Base-by-base conservation (phyloP, 176 grass and related monocot species). In the Rhipidocladum racemiflorum region DNA sequence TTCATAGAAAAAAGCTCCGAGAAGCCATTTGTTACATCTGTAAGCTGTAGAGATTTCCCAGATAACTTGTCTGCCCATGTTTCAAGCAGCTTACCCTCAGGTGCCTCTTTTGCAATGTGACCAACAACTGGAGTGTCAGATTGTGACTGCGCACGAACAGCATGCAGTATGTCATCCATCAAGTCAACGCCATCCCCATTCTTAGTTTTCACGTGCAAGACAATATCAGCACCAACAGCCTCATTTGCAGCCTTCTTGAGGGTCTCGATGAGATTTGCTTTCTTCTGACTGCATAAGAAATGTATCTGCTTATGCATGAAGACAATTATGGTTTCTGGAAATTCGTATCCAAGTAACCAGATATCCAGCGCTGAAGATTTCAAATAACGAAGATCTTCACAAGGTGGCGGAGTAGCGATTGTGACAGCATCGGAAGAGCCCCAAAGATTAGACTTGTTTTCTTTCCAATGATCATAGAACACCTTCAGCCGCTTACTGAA, bases 21-120 rank as follows among this genome's bases (percentile, higher is more conserved):
- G 78, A 98, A 92, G 9, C 90, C 95, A 51, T 90, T 81, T 57
- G 92, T 93, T 55, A 89, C 85, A 72, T 98, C 95, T 67, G 64
- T 69, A 73, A 97, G 86, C 62, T 89, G 82, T 51, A 84, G 51
- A 21, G 84, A 61, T 2, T 80, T 88, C 25, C 75, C 79, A 36
- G 81, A 75, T 80, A 98, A 78, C 79, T 91, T 98, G 12, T 83
- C 76, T 14, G 81, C 85, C 95, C 95, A 98, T 51, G 82, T 84
- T 88, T 98, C 88, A 48, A 95, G 86, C 78, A 98, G 92, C 60
- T 91, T 95, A 44, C 95, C 95, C 75, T 98, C 92, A 48, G 88
- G 92, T 62, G 76, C 81, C 74, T 98, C 95, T 84, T 95, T 95
- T 49, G 79, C 71, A 34, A 98, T 91, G 71, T 93, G 86, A 9